Evolutionary conservation across 257 asterid species (phyloP), one percentile per base, ranked within the genome.

Genomic region (Primulina huaijiensis): DNA sequence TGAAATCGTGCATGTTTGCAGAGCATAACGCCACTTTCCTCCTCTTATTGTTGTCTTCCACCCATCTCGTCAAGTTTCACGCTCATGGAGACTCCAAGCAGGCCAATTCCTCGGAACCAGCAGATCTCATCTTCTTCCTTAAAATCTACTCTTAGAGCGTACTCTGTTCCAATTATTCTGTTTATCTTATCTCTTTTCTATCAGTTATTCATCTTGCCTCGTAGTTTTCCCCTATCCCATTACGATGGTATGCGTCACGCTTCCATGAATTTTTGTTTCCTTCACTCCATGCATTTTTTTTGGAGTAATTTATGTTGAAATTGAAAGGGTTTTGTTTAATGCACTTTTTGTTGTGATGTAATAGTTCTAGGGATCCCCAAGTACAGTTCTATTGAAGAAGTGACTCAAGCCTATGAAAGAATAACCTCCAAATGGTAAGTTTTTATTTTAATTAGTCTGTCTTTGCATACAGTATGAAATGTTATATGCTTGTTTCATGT

Each of bases 151-250:
- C 76, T 89, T 67, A 85, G 62, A 81, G 90, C 90, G 14, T 94
- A 94, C 78, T 83, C 72, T 7, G 10, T 91, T 56, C 97, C 99
- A 30, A 73, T 91, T n/a, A 7, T 87, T 34, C 91, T 94, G 34
- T 81, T 94, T 17, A 80, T 76, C 3, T 56, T 85, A 7, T 76
- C 97, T n/a, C 50, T 94, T 60, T 83, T 85, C 85, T 89, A 78
- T 74, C 97, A 94, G 82, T 86, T 94, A 31, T 85, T 89, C 69
- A 86, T 88, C 55, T 68, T 84, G 78, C 99, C 93, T 53, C 88
- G 91, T 61, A 82, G 81, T 62, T 94, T 85, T 65, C 99, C 97
- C 14, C 86, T 82, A 20, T 79, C 97, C 27, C 85, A 94, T 80
- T 94, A 94, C 75, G 91, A 89, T 43, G 95, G 99, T 92, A 76